Evolutionary conservation across 805 yeast species (phyloP), one percentile per base, ranked within the genome.

Genomic region (Candida lessepsii): DNA sequence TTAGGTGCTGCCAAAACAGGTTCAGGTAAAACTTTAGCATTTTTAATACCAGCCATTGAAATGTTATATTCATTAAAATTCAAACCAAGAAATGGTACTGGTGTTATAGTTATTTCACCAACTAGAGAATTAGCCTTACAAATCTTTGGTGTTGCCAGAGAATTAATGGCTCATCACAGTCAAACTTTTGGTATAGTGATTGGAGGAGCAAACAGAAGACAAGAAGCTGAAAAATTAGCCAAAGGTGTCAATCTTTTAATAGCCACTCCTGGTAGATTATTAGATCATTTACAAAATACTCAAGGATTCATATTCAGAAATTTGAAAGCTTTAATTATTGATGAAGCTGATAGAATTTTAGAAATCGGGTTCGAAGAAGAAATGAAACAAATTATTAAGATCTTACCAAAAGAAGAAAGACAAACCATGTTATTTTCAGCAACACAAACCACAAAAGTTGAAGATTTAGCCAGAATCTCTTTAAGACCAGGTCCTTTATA

Each of bases 1-100:
- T 74, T 93, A 40, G 99, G 99, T 51, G 99, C 99, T n/a, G 99
- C 99, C 42, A 91, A 90, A 68, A 93, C 99, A 2, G 99, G 99
- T 40, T 89, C 97, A 1, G 99, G 99, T 60, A 93, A 93, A 70
- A 93, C 99, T 0, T 70, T 95, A 46, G 98, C 99, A 8, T 93
- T 93, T 54, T 71, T 93, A 56, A 76, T 93, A 45, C 99, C 99
- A 10, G 99, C 99, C 23, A 83, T 93, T 49, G 99, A 93, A 67
- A 70, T 89, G 68, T 73, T 93, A 40, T 85, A 90, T 58, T 81
- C 96, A 13, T 75, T 93, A 55, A 88, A 85, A 60, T 93, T 90
- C 72, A 93, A 91, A 66, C 98, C 99, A 40, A 80, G 98, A 71
- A 95, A 93, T 60, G 99, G 99, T 52, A 91, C 98, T 11, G 98